Percentiles rank a stretch among this genome's conserved stretches.
phyloP scores from a whole-genome alignment of 2,329 filamentous ascomycete genomes.

The Rasamsonia emersonii region DNA sequence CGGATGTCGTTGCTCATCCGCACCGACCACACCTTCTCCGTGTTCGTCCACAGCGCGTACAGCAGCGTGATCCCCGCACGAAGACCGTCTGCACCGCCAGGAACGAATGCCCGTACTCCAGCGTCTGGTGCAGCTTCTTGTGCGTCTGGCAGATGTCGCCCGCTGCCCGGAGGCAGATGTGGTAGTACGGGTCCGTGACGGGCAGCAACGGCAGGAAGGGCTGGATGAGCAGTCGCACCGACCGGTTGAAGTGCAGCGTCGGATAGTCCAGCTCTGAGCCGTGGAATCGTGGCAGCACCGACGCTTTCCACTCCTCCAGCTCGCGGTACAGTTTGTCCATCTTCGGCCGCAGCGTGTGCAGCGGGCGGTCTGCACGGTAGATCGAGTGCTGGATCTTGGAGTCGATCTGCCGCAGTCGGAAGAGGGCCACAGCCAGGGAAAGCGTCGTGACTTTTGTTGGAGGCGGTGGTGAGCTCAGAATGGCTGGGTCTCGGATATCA shows the following conservation, averaged over 20 bases:
- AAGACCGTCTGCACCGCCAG: slow-evolving; percentile 32
- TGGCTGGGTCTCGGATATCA: slow-evolving; percentile 28
- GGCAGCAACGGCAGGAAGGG: slow-evolving; percentile 42
- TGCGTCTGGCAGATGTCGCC: slow-evolving; percentile 31
- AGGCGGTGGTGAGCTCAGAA: slow-evolving; percentile 22
- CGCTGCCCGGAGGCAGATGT: slow-evolving; percentile 30
- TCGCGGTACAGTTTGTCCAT: slow-evolving; percentile 39
- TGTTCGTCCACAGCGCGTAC: slow-evolving; percentile 34
- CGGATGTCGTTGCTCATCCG: slow-evolving; percentile 42
- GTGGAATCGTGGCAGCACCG: slow-evolving; percentile 23
- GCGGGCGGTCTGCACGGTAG: slow-evolving; percentile 41
- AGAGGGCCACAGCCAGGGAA: slow-evolving; percentile 37
- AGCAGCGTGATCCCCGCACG: slow-evolving; percentile 30
- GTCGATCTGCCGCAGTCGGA: slow-evolving; percentile 40
- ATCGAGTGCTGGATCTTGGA: slow-evolving; percentile 45
- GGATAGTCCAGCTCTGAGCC: slow-evolving; percentile 39
- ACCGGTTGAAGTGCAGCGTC: slow-evolving; percentile 43
- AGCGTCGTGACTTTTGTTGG: slow-evolving; percentile 25
- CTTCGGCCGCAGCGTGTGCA: slow-evolving; percentile 38
- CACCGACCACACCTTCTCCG: slow-evolving; percentile 41
- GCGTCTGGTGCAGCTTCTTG: slow-evolving; percentile 29
- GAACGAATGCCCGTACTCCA: slow-evolving; percentile 32
- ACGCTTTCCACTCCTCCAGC: slow-evolving; percentile 41
- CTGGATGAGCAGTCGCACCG: slow-evolving; percentile 43
- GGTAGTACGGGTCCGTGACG: slow-evolving; percentile 39